Evolutionary conservation across 192 early-diverging fungal genomes (phyloP), one percentile per base, ranked within the genome.

Genomic region (Umbelopsis isabellina): DNA sequence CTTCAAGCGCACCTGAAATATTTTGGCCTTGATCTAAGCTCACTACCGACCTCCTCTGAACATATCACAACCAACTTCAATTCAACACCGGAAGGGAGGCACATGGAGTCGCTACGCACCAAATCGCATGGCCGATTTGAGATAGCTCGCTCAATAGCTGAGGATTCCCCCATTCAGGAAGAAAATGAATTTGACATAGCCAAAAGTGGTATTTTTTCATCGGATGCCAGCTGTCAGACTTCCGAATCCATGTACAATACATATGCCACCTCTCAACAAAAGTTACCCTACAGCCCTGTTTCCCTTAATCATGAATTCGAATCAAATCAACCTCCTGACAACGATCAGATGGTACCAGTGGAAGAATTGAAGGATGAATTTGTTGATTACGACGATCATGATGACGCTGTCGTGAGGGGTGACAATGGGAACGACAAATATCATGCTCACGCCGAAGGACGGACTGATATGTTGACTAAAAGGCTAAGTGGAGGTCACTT

Each of bases 401-500:
- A 64, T 12, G 50, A 55, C 45, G 69, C 49, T 1, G 27, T 27
- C 9, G 35, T 46, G 30, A 2, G n/a, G 15, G 53, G 33, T 49
- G 46, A 20, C 41, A 16, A 27, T 46, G 11, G 22, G 45, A 13
- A 20, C 65, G 45, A 11, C 2, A 18, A 35, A 49, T 46, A 30
- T 20, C 16, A 71, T 15, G 35, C 55, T 46, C 23, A 20, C 8
- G 1, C 13, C 27, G 27, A 48, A 35, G 12, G 44, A 9, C 53
- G 53, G 13, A 30, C 55, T 20, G 58, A 71, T 22, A 37, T 48
- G 15, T 45, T 75, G 1, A 69, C 74, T 25, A 75, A 75, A 23
- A 52, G 74, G 13, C 64, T 75, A 2, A 70, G 68, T 16, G 74
- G 74, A 18, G 74, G 74, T n/a, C 74, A 75, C 33, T 75, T 65